These are phyloP conservation scores for Prunella vulgaris DNA, from an alignment of 257 asterid genomes.

Conservation along the genomic window DNA sequence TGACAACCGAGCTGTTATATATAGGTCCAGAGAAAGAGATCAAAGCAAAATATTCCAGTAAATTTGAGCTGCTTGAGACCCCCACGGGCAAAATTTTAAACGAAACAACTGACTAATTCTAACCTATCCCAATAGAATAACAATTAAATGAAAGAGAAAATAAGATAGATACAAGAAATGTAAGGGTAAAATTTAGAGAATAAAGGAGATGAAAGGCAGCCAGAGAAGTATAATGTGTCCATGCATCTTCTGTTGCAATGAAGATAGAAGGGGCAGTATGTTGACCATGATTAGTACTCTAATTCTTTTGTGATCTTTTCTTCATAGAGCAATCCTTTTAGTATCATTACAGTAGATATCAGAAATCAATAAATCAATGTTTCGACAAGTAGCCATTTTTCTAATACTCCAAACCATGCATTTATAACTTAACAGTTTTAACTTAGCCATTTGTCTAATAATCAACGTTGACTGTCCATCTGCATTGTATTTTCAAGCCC, in stretches of 20 bases:
- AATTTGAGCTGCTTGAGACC: not conserved
- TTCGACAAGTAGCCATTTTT: not conserved
- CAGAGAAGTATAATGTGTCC: not conserved
- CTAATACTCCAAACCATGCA: not conserved
- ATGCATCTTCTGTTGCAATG: not conserved
- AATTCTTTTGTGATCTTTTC: not conserved
- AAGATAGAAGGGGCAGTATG: not conserved
- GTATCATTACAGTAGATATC: not conserved
- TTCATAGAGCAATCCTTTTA: not conserved
- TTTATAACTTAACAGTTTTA: too few relatives aligned
- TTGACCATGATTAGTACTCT: not conserved
- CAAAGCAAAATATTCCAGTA: not conserved
- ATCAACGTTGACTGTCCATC: not conserved
- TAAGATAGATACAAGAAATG: not conserved
- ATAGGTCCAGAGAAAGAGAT: not conserved
- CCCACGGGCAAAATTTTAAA: not conserved
- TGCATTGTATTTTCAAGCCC: not conserved
- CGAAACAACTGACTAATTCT: not conserved
- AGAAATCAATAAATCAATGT: not conserved
- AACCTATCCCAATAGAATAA: not conserved
- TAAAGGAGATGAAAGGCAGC: not conserved
- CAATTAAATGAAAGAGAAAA: not conserved
- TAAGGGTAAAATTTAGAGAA: not conserved
- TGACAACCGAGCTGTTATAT: conserved; percentile 7
- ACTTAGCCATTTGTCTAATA: not conserved